These are phyloP conservation scores for Hypomontagnella submonticulosa DNA, from an alignment of 495 filamentous ascomycete genomes.

Conservation along the genomic window DNA sequence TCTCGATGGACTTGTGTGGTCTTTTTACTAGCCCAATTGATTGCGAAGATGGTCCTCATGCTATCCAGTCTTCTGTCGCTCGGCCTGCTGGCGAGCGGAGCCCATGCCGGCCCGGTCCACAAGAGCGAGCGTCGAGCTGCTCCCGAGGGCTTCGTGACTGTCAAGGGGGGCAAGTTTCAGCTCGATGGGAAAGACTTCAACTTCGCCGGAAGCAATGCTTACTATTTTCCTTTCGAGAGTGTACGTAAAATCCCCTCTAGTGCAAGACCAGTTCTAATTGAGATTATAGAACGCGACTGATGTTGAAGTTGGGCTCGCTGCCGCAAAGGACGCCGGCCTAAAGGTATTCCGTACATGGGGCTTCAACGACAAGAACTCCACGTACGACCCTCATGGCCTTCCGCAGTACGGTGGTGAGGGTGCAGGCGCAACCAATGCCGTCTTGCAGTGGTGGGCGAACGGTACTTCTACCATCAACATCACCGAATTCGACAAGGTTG, in stretches of 20 bases:
- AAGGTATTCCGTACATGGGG: conserved; percentile 69
- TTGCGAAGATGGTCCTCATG: conserved; percentile 20
- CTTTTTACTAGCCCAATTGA: background rate
- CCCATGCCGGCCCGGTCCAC: conserved; percentile 2
- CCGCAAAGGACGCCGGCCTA: conserved; percentile 65
- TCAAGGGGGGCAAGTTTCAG: conserved; percentile 67
- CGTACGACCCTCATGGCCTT: conserved; percentile 51
- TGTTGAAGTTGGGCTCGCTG: conserved; percentile 67
- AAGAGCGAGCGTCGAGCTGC: conserved; percentile 1
- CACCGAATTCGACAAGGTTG: conserved; percentile 68
- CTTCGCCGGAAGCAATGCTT: conserved; percentile 77
- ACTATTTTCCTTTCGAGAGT: conserved; percentile 72
- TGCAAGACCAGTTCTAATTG: conserved; percentile 1
- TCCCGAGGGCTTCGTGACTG: conserved; percentile 58
- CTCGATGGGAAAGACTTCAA: conserved; percentile 72
- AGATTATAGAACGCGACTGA: conserved; percentile 61
- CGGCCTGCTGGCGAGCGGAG: conserved; percentile 23
- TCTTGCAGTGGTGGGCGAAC: conserved; percentile 56
- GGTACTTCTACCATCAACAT: conserved; percentile 66
- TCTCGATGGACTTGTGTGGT: background rate
- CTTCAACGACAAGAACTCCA: conserved; percentile 66
- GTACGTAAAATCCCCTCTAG: conserved; percentile 39
- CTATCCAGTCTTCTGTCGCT: conserved; percentile 29
- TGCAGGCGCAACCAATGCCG: conserved; percentile 63
- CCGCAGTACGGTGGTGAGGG: conserved; percentile 61